These are phyloP conservation scores for Iberis amara DNA, from an alignment of 441 rosid genomes.

Conservation along the genomic window DNA sequence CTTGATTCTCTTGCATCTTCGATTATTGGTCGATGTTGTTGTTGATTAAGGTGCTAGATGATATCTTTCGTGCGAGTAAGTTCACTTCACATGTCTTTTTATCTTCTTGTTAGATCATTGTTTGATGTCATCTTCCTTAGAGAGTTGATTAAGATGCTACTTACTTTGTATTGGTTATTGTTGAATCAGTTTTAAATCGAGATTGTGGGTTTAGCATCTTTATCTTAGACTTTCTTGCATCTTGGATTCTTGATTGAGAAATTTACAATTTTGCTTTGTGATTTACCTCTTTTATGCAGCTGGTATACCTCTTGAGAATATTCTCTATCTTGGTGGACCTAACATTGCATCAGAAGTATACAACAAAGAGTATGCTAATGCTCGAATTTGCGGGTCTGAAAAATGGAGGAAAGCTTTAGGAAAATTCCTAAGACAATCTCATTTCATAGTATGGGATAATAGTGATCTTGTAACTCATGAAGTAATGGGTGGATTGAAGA, in stretches of 20 bases:
- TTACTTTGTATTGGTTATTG: too few species aligned
- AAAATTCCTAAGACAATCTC: slow-evolving; percentile 86
- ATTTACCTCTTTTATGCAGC: slow-evolving; percentile 37
- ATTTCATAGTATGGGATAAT: slow-evolving; percentile 95
- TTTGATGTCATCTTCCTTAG: not conserved
- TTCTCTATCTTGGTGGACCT: slow-evolving; percentile 97
- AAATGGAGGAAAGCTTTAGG: slow-evolving; percentile 95
- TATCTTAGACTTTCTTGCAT: too few species aligned
- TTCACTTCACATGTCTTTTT: too few species aligned
- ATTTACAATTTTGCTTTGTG: too few species aligned
- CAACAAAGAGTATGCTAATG: slow-evolving; percentile 92
- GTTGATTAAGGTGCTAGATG: too few species aligned
- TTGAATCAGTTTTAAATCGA: too few species aligned
- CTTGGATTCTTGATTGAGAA: too few species aligned
- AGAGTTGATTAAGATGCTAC: too few species aligned
- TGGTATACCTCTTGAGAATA: slow-evolving; percentile 73
- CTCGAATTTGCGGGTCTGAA: slow-evolving; percentile 94
- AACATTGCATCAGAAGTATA: slow-evolving; percentile 95
- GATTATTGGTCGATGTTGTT: not conserved
- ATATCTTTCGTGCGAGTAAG: too few species aligned
- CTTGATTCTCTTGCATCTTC: not conserved
- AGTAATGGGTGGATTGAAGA: slow-evolving; percentile 93
- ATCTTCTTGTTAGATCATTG: too few species aligned
- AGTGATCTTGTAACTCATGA: slow-evolving; percentile 75
- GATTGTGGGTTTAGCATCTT: too few species aligned